A percentile compares a stretch with the other conserved stretches of the same genome.
Evolutionary conservation across 352 stramenopile species (phyloP).

Genomic region (Peronospora belbahrii): DNA sequence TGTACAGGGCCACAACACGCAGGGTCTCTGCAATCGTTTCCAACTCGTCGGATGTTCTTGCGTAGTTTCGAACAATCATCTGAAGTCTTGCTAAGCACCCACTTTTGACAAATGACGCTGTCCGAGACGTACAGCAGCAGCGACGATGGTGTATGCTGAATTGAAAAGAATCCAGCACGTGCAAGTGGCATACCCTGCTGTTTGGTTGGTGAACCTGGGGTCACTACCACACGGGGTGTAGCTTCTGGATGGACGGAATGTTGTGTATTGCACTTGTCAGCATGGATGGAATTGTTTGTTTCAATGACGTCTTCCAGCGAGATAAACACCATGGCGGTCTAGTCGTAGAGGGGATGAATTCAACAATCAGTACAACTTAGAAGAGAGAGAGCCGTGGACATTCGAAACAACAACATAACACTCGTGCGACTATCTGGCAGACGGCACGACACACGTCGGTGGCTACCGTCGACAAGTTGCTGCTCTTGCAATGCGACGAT

Average conservation of each 20-base stretch:
- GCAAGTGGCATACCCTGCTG: conserved; percentile 19
- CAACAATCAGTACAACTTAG: neutral
- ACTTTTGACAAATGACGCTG: conserved; percentile 52
- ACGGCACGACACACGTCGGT: neutral
- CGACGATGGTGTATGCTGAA: conserved; percentile 9
- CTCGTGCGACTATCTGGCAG: no score
- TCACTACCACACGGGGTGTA: conserved; percentile 53
- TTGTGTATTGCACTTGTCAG: conserved; percentile 9
- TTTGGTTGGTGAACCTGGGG: conserved; percentile 51
- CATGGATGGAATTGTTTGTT: conserved; percentile 3
- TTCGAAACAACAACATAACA: no score
- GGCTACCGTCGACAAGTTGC: conserved; percentile 14
- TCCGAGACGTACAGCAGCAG: conserved; percentile 68
- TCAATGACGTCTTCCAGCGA: conserved; percentile 60
- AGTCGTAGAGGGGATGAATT: conserved; percentile 2
- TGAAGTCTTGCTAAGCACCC: conserved; percentile 53
- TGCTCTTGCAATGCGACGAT: conserved; percentile 18
- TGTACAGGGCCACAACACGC: conserved; percentile 56
- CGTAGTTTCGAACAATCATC: conserved; percentile 41
- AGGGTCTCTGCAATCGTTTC: conserved; percentile 32
- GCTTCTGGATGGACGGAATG: conserved; percentile 3
- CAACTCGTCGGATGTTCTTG: conserved; percentile 24
- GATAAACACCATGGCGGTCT: conserved; percentile 61
- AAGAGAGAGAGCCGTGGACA: no score
- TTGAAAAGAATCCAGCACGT: conserved; percentile 16